Evolutionary conservation across 345 rosid species (phyloP), one percentile per base, ranked within the genome.

Genomic region (Carallia pectinifolia): DNA sequence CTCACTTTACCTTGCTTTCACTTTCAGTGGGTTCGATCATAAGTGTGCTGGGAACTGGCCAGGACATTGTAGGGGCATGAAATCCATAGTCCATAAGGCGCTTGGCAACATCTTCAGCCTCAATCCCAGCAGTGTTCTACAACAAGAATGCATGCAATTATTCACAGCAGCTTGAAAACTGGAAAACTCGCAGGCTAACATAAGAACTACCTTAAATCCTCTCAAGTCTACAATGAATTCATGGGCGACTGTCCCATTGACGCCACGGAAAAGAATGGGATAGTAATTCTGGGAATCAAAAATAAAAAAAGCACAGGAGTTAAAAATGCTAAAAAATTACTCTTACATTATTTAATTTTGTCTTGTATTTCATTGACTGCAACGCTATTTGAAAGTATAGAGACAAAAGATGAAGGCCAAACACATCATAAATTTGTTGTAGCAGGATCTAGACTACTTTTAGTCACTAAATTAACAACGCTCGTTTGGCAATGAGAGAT

Each of bases 11-110:
- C 96, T 90, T 96, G 96, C 98, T 90, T 90, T 96, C 99, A 84
- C 99, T 96, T 83, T 96, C 98, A 59, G 99, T 96, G 7, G 99
- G 99, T 77, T 96, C 99, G 61, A 96, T 87, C 99, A 92, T 92
- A 67, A 92, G 98, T 7, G 98, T 96, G 73, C 98, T 97, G 1
- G 99, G 94, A 76, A 96, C 99, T 58, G 99, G 99, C 93, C 96
- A 96, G 34, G 99, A 90, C 98, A 96, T 92, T 76, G 99, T 95
- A 37, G 98, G 99, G 65, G 60, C 99, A 81, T 92, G 98, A 84
- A 95, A 95, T 71, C 98, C 97, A 38, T 95, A 92, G 82, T 92
- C 97, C 86, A 92, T 92, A 3, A 95, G 89, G 70, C 98, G 96
- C 77, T 95, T 92, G 16, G 99, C 99, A 61, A 95, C 99, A 82